Base-by-base conservation (phyloP, 306 rosid species). In the Sesbania bispinosa region DNA sequence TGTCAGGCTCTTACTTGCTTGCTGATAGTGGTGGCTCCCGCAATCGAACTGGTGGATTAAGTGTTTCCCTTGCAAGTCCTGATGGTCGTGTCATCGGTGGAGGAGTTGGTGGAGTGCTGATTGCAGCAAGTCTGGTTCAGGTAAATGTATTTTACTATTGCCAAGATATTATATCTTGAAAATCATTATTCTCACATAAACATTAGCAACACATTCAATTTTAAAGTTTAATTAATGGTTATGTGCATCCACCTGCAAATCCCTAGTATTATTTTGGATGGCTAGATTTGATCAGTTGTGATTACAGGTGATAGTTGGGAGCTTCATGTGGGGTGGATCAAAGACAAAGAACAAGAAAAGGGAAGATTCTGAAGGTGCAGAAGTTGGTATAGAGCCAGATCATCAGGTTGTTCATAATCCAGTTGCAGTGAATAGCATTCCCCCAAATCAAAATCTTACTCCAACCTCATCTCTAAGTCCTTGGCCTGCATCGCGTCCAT, bases 61-160 rank as follows among this genome's bases (percentile, higher is more conserved):
- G 85, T 52, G 90, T 95, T 53, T 82, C 96, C 51, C 96, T 91
- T 61, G 97, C 97, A 10, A 91, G 96, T 79, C 92, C 96, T 36
- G 97, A 95, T 33, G 99, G 99, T 0, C 88, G 89, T 48, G 96
- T 95, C 67, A 67, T 95, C 3, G 97, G 99, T 7, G 99, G 99
- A 7, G 92, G 93, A 11, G 88, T 95, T 11, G 97, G 93, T 0
- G 99, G 97, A 58, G 67, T 84, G 65, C 97, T 95, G 32, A 76
- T 91, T 46, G 99, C 99, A 1, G 97, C 99, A 63, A 81, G 85
- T 74, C 90, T 86, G 5, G 96, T 91, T 79, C 97, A 95, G 99
- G 99, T 95, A 75, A 46, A 30, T 66, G 51, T 10, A 7, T 38
- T 62, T 54, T 30, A 16, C 52, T 26, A 18, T 65, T 71, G 70